A percentile compares a stretch with the other conserved stretches of the same genome.
Evolutionary conservation across 768 basidiomycete genomes (phyloP).

Genomic region (Naganishia vaughanmartiniae): DNA sequence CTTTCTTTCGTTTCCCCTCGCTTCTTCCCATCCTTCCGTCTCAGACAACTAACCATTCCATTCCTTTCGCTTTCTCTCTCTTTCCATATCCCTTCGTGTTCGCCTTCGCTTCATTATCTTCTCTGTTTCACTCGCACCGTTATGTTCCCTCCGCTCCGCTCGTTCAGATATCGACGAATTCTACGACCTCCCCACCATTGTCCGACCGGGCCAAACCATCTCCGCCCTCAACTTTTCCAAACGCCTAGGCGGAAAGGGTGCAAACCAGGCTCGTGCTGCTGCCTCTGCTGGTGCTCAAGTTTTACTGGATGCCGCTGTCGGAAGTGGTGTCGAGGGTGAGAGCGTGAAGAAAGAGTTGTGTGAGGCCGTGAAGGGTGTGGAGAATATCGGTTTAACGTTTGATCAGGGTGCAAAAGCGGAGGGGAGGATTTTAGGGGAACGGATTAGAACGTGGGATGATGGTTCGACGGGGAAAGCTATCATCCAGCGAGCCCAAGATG

Average conservation of each 20-base stretch:
- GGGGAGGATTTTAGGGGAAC: constrained; percentile 18
- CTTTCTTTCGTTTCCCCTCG: no score
- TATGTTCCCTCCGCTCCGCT: no score
- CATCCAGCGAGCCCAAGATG: constrained; percentile 53
- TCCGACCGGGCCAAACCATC: constrained; percentile 54
- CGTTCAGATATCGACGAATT: constrained; percentile 51
- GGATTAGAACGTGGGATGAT: constrained; percentile 28
- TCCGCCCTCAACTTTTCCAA: constrained; percentile 48
- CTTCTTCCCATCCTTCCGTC: no score
- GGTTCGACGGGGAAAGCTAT: constrained; percentile 54
- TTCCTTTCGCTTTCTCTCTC: no score
- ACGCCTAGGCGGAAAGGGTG: constrained; percentile 55
- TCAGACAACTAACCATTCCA: background rate
- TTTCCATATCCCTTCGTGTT: no score
- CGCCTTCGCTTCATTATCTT: no score
- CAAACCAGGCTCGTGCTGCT: constrained; percentile 54
- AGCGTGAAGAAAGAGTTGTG: constrained; percentile 44
- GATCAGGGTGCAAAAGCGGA: background rate
- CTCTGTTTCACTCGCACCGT: no score
- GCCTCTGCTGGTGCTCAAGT: constrained; percentile 49
- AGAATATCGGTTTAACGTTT: constrained; percentile 17
- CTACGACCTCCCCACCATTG: constrained; percentile 45
- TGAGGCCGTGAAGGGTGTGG: constrained; percentile 41
- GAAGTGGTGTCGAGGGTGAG: constrained; percentile 43
- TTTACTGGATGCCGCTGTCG: constrained; percentile 49